These are phyloP conservation scores for Draba incana DNA, from an alignment of 345 rosid species.

Conservation along the genomic window DNA sequence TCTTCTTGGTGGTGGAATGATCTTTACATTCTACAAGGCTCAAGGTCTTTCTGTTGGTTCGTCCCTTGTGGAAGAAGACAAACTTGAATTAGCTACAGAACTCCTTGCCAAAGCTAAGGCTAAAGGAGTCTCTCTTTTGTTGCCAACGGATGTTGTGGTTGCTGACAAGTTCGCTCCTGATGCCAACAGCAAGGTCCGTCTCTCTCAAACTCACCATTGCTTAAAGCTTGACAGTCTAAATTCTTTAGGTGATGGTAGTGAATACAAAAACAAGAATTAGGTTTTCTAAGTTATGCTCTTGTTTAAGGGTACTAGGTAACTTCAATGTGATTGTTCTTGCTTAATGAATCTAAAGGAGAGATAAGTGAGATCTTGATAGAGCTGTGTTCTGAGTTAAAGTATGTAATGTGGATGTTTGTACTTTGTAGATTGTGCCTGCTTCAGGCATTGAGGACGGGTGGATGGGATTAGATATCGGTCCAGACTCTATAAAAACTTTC, in stretches of 20 bases:
- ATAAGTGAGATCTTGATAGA: neutral
- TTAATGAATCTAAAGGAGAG: constrained; percentile 16
- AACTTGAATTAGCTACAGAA: constrained; percentile 71
- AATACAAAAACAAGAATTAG: neutral
- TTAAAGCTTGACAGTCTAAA: neutral
- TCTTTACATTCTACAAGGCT: constrained; percentile 94
- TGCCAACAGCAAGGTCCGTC: constrained; percentile 81
- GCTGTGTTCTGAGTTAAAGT: constrained; percentile 16
- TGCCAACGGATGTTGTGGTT: constrained; percentile 80
- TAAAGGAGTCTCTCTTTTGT: constrained; percentile 78
- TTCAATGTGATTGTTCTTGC: neutral
- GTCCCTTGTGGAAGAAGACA: constrained; percentile 92
- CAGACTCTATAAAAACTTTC: constrained; percentile 75
- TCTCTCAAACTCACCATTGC: constrained; percentile 2
- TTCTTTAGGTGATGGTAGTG: neutral
- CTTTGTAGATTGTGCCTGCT: constrained; percentile 69
- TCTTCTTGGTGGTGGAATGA: constrained; percentile 96
- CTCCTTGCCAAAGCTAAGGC: constrained; percentile 87
- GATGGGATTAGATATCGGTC: constrained; percentile 97
- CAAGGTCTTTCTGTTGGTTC: constrained; percentile 79
- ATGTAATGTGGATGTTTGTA: constrained; percentile 33
- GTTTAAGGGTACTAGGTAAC: neutral
- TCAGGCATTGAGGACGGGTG: constrained; percentile 81
- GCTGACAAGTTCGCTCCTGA: constrained; percentile 91
- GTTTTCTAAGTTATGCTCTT: neutral